Evolutionary conservation across 169 alveolate species (phyloP).

Genomic region (Perkinsus chesapeaki): DNA sequence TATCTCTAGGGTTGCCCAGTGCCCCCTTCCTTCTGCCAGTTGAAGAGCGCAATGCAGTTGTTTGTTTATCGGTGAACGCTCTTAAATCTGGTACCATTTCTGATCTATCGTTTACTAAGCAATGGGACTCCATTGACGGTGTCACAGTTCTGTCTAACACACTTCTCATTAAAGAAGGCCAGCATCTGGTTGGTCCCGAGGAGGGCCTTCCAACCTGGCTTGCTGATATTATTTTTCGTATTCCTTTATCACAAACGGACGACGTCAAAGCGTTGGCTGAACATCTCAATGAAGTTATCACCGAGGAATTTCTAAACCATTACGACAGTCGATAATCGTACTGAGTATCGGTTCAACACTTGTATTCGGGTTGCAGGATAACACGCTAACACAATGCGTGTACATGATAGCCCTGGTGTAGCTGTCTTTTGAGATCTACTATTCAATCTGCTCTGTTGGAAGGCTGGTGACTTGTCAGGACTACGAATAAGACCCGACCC

Average conservation of each 20-base stretch:
- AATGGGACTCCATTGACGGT: neutral
- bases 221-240: neutral
- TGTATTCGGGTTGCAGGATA: no score
- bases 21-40: neutral
- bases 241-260: neutral
- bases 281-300: neutral
- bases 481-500: no score
- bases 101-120: neutral
- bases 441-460: no score
- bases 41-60: neutral
- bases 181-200: neutral
- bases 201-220: neutral
- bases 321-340: neutral
- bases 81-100: neutral
- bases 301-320: neutral
- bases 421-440: no score
- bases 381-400: no score
- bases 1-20: neutral
- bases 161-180: neutral
- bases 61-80: neutral
- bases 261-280: neutral
- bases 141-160: neutral
- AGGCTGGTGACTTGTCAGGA: no score
- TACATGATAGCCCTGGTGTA: no score
- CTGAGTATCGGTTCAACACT: neutral